Conservation (phyloP, 441 rosid species). For the Adansonia rubrostipa region DNA sequence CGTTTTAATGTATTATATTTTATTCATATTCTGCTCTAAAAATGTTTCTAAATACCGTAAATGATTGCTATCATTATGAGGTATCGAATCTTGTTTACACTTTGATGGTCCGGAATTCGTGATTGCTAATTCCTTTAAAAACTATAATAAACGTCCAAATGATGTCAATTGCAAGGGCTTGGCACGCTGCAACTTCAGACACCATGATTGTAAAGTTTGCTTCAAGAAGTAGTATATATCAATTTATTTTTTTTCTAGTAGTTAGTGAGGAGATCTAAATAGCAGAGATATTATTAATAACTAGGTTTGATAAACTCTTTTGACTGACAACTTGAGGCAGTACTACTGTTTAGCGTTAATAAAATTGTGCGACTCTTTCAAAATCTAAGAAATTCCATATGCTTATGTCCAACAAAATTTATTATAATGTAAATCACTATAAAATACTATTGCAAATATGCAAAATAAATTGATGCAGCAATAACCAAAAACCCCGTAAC, state of each 20-base stretch:
- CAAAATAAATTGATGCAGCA: conserved; percentile 15
- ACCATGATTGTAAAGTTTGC: not conserved
- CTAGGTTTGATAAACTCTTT: no score
- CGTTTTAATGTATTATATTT: not conserved
- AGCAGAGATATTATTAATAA: no score
- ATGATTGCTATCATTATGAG: not conserved
- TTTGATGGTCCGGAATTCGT: not conserved
- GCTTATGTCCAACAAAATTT: not conserved
- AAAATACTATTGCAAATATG: conserved; percentile 10
- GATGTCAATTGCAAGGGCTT: not conserved
- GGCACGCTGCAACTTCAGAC: not conserved
- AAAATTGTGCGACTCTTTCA: not conserved
- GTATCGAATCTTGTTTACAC: no score
- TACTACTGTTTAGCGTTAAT: no score
- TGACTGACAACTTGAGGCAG: no score
- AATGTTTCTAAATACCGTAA: not conserved
- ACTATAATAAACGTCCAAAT: not conserved
- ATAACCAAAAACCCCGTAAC: not conserved
- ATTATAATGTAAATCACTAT: conserved; percentile 1
- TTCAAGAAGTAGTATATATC: not conserved
- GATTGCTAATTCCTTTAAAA: not conserved
- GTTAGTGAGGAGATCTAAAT: no score
- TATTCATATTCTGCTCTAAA: not conserved
- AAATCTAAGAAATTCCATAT: not conserved
- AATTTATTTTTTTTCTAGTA: no score